Percentiles rank a stretch among this genome's conserved stretches.
phyloP scores from a whole-genome alignment of 345 rosid genomes.

The Heritiera littoralis region DNA sequence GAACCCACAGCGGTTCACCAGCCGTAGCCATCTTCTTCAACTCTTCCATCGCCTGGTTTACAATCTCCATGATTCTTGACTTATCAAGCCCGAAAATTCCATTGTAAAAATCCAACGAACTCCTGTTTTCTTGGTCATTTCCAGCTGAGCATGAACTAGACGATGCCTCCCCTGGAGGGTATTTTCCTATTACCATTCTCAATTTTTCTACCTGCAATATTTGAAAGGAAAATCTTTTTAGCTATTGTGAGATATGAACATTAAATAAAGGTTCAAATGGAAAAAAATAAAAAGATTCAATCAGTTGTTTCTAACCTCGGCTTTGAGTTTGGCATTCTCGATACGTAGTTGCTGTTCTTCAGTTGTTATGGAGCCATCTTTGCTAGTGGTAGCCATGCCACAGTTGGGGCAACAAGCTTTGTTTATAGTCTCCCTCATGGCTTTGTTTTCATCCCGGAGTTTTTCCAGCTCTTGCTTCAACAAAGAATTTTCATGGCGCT shows the following conservation, averaged over 20 bases:
- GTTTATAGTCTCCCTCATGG: conserved; percentile 77
- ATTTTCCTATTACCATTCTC: conserved; percentile 60
- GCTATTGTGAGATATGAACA: neutral
- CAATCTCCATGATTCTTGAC: conserved; percentile 67
- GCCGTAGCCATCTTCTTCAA: conserved; percentile 80
- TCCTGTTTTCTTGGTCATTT: conserved; percentile 61
- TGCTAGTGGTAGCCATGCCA: conserved; percentile 60
- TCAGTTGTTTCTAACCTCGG: conserved; percentile 46
- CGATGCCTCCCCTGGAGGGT: conserved; percentile 49
- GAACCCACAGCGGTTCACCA: conserved; percentile 78
- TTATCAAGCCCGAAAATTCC: conserved; percentile 83
- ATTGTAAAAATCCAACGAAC: conserved; percentile 75
- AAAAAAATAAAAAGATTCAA: neutral
- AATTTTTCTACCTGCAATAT: conserved; percentile 65
- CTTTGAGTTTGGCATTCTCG: conserved; percentile 86
- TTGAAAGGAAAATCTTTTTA: neutral
- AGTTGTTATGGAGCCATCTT: conserved; percentile 44
- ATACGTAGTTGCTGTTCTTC: conserved; percentile 74
- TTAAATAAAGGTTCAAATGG: neutral
- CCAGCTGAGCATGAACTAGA: conserved; percentile 60
- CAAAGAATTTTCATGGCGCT: conserved; percentile 91
- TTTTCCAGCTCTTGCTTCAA: conserved; percentile 85
- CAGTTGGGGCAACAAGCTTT: conserved; percentile 88
- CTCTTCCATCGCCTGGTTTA: conserved; percentile 78
- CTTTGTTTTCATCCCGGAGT: conserved; percentile 79